Evolutionary conservation across 495 filamentous ascomycete genomes (phyloP).

Genomic region (Aspergillus homomorphus): DNA sequence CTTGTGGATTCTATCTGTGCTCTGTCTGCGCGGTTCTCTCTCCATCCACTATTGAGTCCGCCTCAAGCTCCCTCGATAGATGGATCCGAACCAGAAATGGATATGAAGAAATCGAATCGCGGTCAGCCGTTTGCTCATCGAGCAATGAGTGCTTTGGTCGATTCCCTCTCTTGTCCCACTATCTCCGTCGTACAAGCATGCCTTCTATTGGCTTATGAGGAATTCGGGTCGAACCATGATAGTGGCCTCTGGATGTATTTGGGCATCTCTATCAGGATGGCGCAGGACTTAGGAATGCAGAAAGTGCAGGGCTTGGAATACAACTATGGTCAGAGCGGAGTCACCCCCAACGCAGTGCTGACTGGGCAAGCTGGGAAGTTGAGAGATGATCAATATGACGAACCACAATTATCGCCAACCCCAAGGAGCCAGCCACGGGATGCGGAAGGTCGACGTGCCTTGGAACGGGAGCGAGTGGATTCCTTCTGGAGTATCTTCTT

Average conservation of each 20-base stretch:
- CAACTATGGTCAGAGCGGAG: constrained; percentile 54
- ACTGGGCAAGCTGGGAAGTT: constrained; percentile 43
- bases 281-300: constrained; percentile 77
- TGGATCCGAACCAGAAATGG: constrained; percentile 34
- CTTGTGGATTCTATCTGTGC: constrained; percentile 84
- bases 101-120: constrained; percentile 45
- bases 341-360: constrained; percentile 51
- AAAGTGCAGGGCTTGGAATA: constrained; percentile 72
- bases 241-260: constrained; percentile 90
- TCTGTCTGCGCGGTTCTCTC: constrained; percentile 76
- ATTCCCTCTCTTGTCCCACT: constrained; percentile 74
- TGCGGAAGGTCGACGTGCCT: constrained; percentile 43
- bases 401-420: constrained; percentile 29
- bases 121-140: constrained; percentile 75
- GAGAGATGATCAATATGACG: constrained; percentile 43
- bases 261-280: constrained; percentile 81
- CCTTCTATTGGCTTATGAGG: constrained; percentile 77
- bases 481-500: constrained; percentile 87
- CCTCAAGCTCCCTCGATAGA: constrained; percentile 51
- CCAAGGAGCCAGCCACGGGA: constrained; percentile 21
- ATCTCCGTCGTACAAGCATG: constrained; percentile 77
- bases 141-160: constrained; percentile 69
- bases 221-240: constrained; percentile 80
- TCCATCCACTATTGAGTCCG: constrained; percentile 58
- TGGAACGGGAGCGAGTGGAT: constrained; percentile 72